Base-by-base conservation (phyloP, 805 yeast genomes). In the Saccharomycopsis fibuligera region DNA sequence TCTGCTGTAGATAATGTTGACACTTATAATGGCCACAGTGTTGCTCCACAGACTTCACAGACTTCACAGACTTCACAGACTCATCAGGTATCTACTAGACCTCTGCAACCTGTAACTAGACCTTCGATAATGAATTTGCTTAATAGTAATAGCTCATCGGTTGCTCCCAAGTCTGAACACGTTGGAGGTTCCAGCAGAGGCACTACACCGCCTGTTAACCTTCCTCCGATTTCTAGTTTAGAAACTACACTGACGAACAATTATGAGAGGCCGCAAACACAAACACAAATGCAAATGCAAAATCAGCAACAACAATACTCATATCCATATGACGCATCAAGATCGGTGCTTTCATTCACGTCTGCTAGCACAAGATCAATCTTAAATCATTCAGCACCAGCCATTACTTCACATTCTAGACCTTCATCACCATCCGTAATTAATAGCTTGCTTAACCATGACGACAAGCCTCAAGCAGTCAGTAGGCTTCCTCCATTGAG, bases 51-150 rank as follows among this genome's bases (percentile, higher is more conserved):
- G 14, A 24, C 14, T 38, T 6, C 41, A 10, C 40, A 37, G 25
- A 37, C 10, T 38, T 24, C 41, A 23, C 19, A n/a, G 25, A 38
- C 30, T 38, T 38, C 8, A 38, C 25, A 4, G 25, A 38, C 16
- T 38, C 41, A 5, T 38, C 41, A 3, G 6, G 45, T 17, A 16
- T 33, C 27, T 12, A 31, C 45, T n/a, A 38, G 23, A 23, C 31
- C 19, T 38, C 41, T 29, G 6, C 41, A 29, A 14, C 21, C 41
- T n/a, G 23, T 31, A 9, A 35, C 44, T 14, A 42, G 37, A 30
- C 47, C 49, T 4, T 41, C 49, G 21, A 51, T 51, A 17, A 27
- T 49, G 31, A 51, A 41, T 22, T 37, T 51, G 17, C 42, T 51
- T 24, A 51, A 51, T 25, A 46, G 19, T 29, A 21, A 17, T 16